Base-by-base conservation (phyloP, 2,329 filamentous ascomycete species). In the Stagonosporopsis cucurbitacearum region DNA sequence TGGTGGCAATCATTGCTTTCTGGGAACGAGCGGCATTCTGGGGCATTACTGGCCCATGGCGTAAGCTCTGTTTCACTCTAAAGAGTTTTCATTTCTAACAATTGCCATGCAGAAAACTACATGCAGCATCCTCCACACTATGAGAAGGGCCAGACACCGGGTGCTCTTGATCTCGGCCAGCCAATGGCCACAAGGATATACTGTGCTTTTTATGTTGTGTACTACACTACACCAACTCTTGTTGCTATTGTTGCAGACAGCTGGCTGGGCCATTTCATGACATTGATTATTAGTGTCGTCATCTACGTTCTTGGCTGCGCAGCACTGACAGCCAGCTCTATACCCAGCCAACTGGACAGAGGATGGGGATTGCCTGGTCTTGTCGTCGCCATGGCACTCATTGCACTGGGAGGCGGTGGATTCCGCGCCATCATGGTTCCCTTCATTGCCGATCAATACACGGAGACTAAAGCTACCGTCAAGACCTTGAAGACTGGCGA, bases 181-280 rank as follows among this genome's bases (percentile, higher is more conserved):
- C 58, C 63, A 6, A 69, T 58, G 20, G 84, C 84, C 4, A 84
- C 83, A 3, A 81, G 78, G 22, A 76, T 87, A 9, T 81, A 81
- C 55, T 78, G 82, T 41, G 84, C 82, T 58, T 86, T 87, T 65
- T 81, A 82, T 62, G 82, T 84, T 65, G 81, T 81, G 61, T 74
- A 75, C 15, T 82, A 79, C 56, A 58, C 76, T 2, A 66, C 69
- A 2, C 75, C 77, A 0, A 53, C 77, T 4, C 37, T 68, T 4
- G 70, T 75, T 32, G 75, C 76, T 4, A 59, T 76, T 35, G 1
- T 79, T 6, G 71, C 75, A 6, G 78, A 79, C 56, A 69, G 65
- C n/a, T 73, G 65, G 46, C 60, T 79, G 12, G 77, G 77, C 13
- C 69, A 77, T 32, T 78, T 75, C 50, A 71, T 62, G 12, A 76